phyloP scores from a whole-genome alignment of 495 filamentous ascomycete genomes.

The Umbilicaria muhlenbergii region DNA sequence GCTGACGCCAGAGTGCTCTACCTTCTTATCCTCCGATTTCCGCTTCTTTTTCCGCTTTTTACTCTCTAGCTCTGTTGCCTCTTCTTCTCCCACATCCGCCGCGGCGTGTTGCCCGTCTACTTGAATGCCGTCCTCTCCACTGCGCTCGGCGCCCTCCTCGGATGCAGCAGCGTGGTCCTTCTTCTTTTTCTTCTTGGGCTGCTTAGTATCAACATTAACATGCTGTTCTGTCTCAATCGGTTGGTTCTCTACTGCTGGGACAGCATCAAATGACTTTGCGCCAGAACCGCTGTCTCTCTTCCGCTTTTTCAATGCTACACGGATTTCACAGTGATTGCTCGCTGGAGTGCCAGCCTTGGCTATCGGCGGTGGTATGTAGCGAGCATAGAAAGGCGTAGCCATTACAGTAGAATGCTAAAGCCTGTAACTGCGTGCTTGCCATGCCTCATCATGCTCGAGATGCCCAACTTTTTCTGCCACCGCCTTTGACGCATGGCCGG shows the following conservation, averaged over 20 bases:
- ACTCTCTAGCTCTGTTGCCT: no score
- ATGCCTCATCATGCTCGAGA: neutral
- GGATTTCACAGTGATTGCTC: neutral
- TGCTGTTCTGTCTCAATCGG: neutral
- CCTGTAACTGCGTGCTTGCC: no score
- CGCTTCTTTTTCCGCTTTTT: slow-evolving; percentile 6
- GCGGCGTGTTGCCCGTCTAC: no score
- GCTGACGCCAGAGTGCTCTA: neutral
- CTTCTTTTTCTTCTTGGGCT: slow-evolving; percentile 1
- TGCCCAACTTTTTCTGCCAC: neutral
- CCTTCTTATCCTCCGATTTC: neutral
- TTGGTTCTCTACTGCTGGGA: neutral
- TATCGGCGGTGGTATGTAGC: slow-evolving; percentile 29
- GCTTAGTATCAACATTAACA: neutral
- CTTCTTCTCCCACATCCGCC: no score
- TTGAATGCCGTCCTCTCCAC: no score
- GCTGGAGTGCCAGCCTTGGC: neutral
- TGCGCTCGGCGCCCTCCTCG: no score
- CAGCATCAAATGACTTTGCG: neutral
- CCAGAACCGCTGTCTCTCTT: slow-evolving; percentile 1
- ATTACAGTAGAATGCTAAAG: slow-evolving; percentile 17
- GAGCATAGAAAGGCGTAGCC: slow-evolving; percentile 29
- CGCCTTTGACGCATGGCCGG: neutral
- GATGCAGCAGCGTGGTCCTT: neutral
- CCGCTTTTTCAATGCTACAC: slow-evolving; percentile 9